Evolutionary conservation across 164 flowering plant genomes (phyloP).

Genomic region (Chimonanthus praecox): DNA sequence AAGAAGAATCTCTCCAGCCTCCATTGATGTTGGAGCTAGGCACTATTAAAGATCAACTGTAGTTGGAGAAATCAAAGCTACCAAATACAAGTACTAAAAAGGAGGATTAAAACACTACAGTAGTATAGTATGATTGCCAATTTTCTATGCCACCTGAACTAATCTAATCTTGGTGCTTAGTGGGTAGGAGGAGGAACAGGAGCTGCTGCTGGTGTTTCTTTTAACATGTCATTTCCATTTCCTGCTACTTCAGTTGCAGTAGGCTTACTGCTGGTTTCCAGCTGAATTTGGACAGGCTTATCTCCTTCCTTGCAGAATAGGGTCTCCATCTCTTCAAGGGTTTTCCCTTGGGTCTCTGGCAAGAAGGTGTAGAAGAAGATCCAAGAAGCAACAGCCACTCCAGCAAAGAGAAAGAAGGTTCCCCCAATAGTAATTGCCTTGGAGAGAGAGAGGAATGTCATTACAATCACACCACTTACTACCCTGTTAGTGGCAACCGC

Average conservation of each 20-base stretch:
- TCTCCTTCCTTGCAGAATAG: constrained; percentile 19
- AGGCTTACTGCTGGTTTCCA: background rate
- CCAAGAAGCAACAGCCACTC: background rate
- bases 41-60: too few relatives aligned
- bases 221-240: background rate
- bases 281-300: background rate
- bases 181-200: background rate
- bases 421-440: constrained; percentile 9
- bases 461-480: constrained; percentile 5
- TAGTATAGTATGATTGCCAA: too few relatives aligned
- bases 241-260: background rate
- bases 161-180: too few relatives aligned
- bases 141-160: too few relatives aligned
- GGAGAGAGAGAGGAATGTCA: constrained; percentile 6
- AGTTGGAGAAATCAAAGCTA: too few relatives aligned
- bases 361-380: constrained; percentile 15
- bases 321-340: constrained; percentile 50
- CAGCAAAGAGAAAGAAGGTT: constrained; percentile 9
- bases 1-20: too few relatives aligned
- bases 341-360: constrained; percentile 60
- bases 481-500: constrained; percentile 7
- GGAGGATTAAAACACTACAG: too few relatives aligned
- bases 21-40: too few relatives aligned
- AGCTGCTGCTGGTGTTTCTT: background rate
- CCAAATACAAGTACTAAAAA: too few relatives aligned